Evolutionary conservation across 768 basidiomycete species (phyloP).

Genomic region (Kwoniella europaea): DNA sequence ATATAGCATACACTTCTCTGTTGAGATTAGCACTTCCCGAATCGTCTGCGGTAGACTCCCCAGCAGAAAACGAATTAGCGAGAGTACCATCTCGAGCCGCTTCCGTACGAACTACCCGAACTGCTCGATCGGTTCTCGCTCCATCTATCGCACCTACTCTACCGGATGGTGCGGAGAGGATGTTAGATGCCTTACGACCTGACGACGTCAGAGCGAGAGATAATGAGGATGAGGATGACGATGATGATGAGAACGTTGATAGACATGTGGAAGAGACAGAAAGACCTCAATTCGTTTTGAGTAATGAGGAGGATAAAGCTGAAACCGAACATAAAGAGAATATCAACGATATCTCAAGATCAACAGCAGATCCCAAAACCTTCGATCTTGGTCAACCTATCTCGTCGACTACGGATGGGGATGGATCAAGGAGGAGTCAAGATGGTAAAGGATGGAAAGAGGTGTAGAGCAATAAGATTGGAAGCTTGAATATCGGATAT

Average conservation of each 20-base stretch:
- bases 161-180: conserved; percentile 57
- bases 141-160: conserved; percentile 53
- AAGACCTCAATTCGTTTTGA: conserved; percentile 52
- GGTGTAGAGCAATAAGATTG: neutral
- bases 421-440: conserved; percentile 12
- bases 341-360: neutral
- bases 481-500: too few species aligned
- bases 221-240: conserved; percentile 37
- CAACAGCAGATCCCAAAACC: neutral
- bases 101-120: conserved; percentile 39
- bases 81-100: conserved; percentile 40
- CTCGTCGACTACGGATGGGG: neutral
- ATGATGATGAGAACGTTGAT: conserved; percentile 7
- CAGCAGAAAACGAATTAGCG: conserved; percentile 9
- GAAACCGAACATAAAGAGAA: conserved; percentile 10
- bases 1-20: conserved; percentile 81
- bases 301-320: neutral
- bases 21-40: conserved; percentile 70
- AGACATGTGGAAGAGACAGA: conserved; percentile 1
- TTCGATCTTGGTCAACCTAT: conserved; percentile 7
- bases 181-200: conserved; percentile 55
- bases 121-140: conserved; percentile 24
- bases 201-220: conserved; percentile 44
- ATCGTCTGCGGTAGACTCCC: conserved; percentile 28
- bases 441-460: conserved; percentile 36